Percentiles rank a stretch among this genome's conserved stretches.
Conservation (phyloP, 352 stramenopile genomes). For the Phytopythium oedochilum region DNA sequence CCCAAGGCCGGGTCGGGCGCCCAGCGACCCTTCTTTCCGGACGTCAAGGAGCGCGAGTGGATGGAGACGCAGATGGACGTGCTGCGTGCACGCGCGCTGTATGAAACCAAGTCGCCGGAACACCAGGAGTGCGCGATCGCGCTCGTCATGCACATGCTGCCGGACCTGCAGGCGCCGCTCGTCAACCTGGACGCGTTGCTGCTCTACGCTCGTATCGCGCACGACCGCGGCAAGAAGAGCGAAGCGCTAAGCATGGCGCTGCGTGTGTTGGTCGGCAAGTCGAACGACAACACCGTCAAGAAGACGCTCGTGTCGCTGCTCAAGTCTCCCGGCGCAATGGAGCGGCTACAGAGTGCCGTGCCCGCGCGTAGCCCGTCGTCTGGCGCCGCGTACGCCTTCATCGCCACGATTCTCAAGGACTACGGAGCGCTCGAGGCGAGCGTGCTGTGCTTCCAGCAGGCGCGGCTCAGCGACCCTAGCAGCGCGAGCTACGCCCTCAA, state of each 20-base stretch:
- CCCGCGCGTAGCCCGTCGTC: conserved; percentile 33
- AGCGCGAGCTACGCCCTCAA: conserved; percentile 67
- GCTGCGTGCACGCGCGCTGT: conserved; percentile 44
- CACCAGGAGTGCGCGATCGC: conserved; percentile 54
- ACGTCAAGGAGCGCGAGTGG: conserved; percentile 21
- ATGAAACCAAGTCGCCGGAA: conserved; percentile 27
- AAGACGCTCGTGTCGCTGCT: conserved; percentile 46
- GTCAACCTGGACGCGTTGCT: conserved; percentile 67
- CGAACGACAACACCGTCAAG: conserved; percentile 44
- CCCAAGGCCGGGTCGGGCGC: not conserved
- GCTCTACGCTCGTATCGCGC: conserved; percentile 53
- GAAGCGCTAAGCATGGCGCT: conserved; percentile 69
- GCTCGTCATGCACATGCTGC: conserved; percentile 49
- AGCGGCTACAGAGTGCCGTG: conserved; percentile 33
- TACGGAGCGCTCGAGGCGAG: conserved; percentile 46
- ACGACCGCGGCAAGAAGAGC: conserved; percentile 50
- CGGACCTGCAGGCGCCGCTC: conserved; percentile 36
- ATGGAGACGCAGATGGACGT: conserved; percentile 47
- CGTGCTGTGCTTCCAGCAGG: conserved; percentile 51
- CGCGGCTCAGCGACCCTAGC: conserved; percentile 25
- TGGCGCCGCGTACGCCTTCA: conserved; percentile 65
- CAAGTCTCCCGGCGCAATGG: conserved; percentile 23
- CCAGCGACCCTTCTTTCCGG: conserved; percentile 17
- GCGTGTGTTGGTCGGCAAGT: conserved; percentile 47
- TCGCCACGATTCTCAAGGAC: conserved; percentile 74